Evolutionary conservation across 2,329 filamentous ascomycete genomes (phyloP), one percentile per base, ranked within the genome.

Genomic region (Parastagonospora nodorum): DNA sequence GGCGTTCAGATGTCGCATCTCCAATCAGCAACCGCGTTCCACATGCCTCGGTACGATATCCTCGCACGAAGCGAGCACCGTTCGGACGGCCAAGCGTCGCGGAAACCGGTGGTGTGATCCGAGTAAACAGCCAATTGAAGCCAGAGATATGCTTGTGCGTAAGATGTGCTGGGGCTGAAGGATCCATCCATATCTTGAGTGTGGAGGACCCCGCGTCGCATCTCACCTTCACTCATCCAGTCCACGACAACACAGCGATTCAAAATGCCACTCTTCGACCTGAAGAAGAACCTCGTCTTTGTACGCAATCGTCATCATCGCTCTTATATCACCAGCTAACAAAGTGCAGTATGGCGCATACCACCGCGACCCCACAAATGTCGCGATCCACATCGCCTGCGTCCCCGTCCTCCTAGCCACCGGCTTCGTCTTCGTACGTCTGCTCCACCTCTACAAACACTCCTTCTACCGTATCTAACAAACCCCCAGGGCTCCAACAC

Each of bases 331-430:
- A 27, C 33, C 4, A 31, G 30, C 32, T 40, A 24, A 51, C 14
- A 24, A 4, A 16, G 10, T 33, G 29, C 46, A 93, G 89, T 94
- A 94, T 77, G 90, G 89, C 72, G 84, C 88, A 51, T 93, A 93
- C 72, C 90, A 94, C 74, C 85, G 88, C 69, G 86, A 93, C 73
- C 78, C 83, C 81, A 79, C 88, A 73, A 94, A 94, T 69, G 76
- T 92, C 51, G 80, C 79, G 57, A 92, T 94, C 63, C 90, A 94
- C 74, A 88, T 92, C 77, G 77, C 84, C 48, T 92, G 88, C 69
- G 89, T 94, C 43, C 90, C 90, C 24, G 70, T 89, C 50, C 86
- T 93, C 43, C 76, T 93, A 45, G 80, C 88, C 61, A 86, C 88
- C 1, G 83, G 78, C 28, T 87, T 93, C 66, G 79, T 88, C 54